These are phyloP conservation scores for Suillus paluster DNA, from an alignment of 768 basidiomycete species.

Conservation along the genomic window DNA sequence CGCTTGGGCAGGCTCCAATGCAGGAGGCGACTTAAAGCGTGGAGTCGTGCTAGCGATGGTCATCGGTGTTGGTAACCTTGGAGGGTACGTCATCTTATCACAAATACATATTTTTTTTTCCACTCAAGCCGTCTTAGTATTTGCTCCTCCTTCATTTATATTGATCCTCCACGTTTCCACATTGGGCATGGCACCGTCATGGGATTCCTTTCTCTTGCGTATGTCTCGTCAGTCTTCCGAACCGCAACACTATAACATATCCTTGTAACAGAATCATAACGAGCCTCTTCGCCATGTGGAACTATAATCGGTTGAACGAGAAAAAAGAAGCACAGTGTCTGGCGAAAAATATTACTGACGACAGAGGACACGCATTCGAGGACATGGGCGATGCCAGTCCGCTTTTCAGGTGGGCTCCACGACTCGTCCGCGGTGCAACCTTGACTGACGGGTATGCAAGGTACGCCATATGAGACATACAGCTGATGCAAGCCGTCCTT, in stretches of 20 bases:
- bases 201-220: slow-evolving; percentile 38
- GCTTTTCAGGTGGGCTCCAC: slow-evolving; percentile 47
- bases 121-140: slow-evolving; percentile 27
- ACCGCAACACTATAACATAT: slow-evolving; percentile 28
- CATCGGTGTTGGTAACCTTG: slow-evolving; percentile 57
- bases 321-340: slow-evolving; percentile 50
- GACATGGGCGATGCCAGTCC: slow-evolving; percentile 59
- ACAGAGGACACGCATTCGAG: slow-evolving; percentile 43
- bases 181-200: slow-evolving; percentile 42
- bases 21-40: slow-evolving; percentile 58
- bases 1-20: slow-evolving; percentile 59
- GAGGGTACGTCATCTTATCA: slow-evolving; percentile 43
- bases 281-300: slow-evolving; percentile 50
- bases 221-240: slow-evolving; percentile 16
- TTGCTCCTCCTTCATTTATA: slow-evolving; percentile 49
- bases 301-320: slow-evolving; percentile 54
- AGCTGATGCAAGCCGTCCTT: not conserved
- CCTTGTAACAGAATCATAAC: slow-evolving; percentile 43
- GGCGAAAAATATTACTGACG: slow-evolving; percentile 46
- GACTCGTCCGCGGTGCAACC: not conserved
- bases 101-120: slow-evolving; percentile 27
- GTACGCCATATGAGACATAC: not conserved
- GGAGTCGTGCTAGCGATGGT: slow-evolving; percentile 58
- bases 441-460: not conserved
- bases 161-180: slow-evolving; percentile 41